These are phyloP conservation scores for Aspergillus pseudoterreus DNA, from an alignment of 2,329 filamentous ascomycete genomes.

Conservation along the genomic window DNA sequence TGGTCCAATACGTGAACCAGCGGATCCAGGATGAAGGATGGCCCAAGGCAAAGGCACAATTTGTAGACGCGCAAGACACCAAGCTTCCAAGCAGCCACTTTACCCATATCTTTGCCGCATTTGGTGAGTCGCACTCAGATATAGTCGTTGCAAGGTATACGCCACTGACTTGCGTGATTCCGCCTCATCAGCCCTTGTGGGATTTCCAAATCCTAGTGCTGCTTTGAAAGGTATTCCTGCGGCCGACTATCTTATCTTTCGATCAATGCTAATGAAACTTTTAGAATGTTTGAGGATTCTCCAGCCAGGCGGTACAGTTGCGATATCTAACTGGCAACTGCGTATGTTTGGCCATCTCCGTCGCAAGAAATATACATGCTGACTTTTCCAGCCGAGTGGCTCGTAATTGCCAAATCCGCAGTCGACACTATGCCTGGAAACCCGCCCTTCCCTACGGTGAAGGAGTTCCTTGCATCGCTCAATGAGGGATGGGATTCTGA, in stretches of 20 bases:
- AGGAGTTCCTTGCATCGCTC: conserved; percentile 17
- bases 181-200: conserved; percentile 33
- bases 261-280: not conserved
- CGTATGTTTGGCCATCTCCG: conserved; percentile 15
- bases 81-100: conserved; percentile 37
- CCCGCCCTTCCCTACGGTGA: conserved; percentile 21
- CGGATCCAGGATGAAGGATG: conserved; percentile 44
- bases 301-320: conserved; percentile 31
- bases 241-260: not conserved
- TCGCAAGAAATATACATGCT: not conserved
- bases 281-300: conserved; percentile 33
- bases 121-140: conserved; percentile 30
- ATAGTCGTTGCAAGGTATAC: not conserved
- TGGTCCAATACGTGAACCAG: conserved; percentile 41
- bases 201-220: conserved; percentile 42
- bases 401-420: conserved; percentile 20
- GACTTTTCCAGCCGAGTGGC: conserved; percentile 23
- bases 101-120: conserved; percentile 46
- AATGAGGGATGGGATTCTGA: conserved; percentile 23
- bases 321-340: conserved; percentile 35
- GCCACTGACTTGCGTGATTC: too few relatives aligned
- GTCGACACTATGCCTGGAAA: conserved; percentile 23
- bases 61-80: conserved; percentile 49
- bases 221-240: conserved; percentile 32
- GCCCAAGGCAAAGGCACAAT: conserved; percentile 43